These are phyloP conservation scores for Teratosphaeria nubilosa DNA, from an alignment of 2,329 filamentous ascomycete genomes.

Conservation along the genomic window DNA sequence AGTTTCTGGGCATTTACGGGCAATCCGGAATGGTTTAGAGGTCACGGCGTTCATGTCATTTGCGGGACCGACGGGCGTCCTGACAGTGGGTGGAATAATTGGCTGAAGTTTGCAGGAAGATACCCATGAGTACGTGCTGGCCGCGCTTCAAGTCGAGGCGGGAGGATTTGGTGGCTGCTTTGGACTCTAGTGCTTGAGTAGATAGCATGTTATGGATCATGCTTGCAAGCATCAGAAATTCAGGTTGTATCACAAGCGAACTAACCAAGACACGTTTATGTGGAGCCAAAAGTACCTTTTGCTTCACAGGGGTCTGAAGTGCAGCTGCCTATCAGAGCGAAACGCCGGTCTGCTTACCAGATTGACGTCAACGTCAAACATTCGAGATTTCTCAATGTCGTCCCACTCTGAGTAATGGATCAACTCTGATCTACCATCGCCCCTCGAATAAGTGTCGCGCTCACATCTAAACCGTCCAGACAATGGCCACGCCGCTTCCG, in stretches of 20 bases:
- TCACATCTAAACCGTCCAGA: background rate
- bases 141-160: background rate
- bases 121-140: background rate
- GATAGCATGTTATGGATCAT: background rate
- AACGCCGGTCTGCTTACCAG: background rate
- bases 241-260: too few relatives aligned
- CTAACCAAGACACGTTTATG: background rate
- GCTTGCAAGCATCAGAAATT: background rate
- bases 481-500: background rate
- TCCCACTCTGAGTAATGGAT: background rate
- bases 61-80: background rate
- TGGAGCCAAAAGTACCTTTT: too few relatives aligned
- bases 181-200: background rate
- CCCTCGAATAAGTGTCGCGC: background rate
- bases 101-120: background rate
- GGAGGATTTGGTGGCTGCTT: background rate
- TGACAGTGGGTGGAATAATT: background rate
- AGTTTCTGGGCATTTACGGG: background rate
- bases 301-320: background rate
- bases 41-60: background rate
- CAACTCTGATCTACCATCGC: background rate
- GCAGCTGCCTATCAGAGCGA: background rate
- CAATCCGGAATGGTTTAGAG: background rate
- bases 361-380: background rate
- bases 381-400: background rate